Evolutionary conservation across 208 protist species (phyloP).

Genomic region (Jaenimonas drosophilae): DNA sequence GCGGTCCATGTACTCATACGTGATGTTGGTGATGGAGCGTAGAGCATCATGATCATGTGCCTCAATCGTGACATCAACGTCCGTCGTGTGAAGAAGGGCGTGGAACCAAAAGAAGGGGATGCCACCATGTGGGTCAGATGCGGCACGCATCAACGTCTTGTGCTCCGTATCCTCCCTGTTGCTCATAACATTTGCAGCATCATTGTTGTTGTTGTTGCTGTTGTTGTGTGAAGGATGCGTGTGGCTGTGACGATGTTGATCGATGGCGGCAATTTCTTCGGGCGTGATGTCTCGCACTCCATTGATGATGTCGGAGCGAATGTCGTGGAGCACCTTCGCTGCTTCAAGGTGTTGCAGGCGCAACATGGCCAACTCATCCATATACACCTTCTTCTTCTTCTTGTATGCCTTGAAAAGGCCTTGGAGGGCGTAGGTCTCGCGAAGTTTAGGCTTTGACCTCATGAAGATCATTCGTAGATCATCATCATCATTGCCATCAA

Average conservation of each 20-base stretch:
- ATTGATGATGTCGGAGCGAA: constrained; percentile 39
- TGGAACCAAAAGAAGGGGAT: constrained; percentile 86
- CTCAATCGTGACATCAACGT: constrained; percentile 38
- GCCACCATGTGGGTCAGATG: constrained; percentile 37
- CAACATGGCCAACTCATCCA: constrained; percentile 7
- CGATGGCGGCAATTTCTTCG: constrained; percentile 27
- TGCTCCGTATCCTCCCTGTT: constrained; percentile 8
- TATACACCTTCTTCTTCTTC: constrained; percentile 17
- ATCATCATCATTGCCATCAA: too few relatives aligned
- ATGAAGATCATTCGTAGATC: too few relatives aligned
- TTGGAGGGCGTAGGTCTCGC: too few relatives aligned
- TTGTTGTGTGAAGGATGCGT: background rate
- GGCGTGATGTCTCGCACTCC: constrained; percentile 53
- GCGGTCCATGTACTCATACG: constrained; percentile 26
- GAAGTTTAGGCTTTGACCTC: too few relatives aligned
- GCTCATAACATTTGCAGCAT: background rate
- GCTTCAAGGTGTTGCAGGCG: too few relatives aligned
- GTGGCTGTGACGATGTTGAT: background rate
- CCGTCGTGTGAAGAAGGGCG: constrained; percentile 47
- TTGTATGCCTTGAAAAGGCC: constrained; percentile 28
- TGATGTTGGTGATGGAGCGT: constrained; percentile 41
- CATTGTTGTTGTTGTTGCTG: background rate
- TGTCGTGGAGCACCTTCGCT: constrained; percentile 18
- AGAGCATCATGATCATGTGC: constrained; percentile 58
- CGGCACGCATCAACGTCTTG: constrained; percentile 16